Percentiles rank a stretch among this genome's conserved stretches.
Conservation (phyloP, 148 eudicot species). For the Camellia granthamiana region DNA sequence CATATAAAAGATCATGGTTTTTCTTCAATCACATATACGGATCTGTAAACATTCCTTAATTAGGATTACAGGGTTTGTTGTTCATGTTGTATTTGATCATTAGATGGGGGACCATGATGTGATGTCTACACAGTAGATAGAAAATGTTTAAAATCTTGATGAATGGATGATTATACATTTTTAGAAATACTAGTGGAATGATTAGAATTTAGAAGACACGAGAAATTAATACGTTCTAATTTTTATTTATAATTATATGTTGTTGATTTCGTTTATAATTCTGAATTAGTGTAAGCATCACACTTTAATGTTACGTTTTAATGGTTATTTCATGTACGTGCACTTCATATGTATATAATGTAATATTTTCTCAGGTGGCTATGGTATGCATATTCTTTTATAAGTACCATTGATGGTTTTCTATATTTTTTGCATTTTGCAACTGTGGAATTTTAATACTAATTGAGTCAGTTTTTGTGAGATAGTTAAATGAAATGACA, state of each 20-base stretch:
- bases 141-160: background rate
- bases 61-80: slow-evolving; percentile 1
- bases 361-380: background rate
- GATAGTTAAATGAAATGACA: background rate
- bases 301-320: background rate
- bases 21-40: no score
- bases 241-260: background rate
- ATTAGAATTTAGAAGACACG: no score
- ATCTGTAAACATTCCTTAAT: background rate
- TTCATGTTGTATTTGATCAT: background rate
- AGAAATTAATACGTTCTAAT: background rate
- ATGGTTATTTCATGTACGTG: background rate
- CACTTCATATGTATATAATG: background rate
- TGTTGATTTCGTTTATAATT: background rate
- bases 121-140: background rate
- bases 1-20: background rate
- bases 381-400: background rate
- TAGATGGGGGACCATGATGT: background rate
- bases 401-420: background rate
- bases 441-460: background rate
- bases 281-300: background rate
- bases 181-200: background rate
- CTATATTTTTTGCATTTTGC: no score
- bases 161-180: background rate
- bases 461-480: background rate